These are phyloP conservation scores for Hirsutella rhossiliensis DNA, from an alignment of 2,329 filamentous ascomycete species.

Conservation along the genomic window DNA sequence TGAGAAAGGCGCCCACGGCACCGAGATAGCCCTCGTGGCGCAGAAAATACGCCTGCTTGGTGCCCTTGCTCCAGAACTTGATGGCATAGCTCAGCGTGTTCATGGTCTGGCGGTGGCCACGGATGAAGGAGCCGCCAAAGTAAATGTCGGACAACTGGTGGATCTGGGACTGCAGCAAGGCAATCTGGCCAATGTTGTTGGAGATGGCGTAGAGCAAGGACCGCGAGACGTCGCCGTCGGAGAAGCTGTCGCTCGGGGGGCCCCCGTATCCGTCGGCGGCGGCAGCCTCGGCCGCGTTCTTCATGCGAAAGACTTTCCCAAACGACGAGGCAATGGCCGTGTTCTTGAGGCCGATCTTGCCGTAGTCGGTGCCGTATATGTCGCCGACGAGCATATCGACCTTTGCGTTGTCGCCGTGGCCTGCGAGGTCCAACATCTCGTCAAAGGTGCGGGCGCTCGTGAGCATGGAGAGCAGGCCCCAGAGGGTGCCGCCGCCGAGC, in stretches of 20 bases:
- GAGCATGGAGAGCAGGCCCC: conserved; percentile 83
- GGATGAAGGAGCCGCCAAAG: conserved; percentile 94
- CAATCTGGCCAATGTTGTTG: conserved; percentile 97
- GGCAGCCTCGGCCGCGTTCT: conserved; percentile 71
- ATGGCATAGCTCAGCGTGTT: conserved; percentile 95
- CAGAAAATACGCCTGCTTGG: conserved; percentile 91
- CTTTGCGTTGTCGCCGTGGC: conserved; percentile 78
- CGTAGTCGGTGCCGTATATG: conserved; percentile 93
- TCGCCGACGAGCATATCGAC: conserved; percentile 97
- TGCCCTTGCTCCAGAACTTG: conserved; percentile 90
- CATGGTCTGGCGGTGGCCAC: conserved; percentile 94
- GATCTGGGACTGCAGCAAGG: conserved; percentile 93
- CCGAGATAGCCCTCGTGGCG: conserved; percentile 94
- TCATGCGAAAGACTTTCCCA: conserved; percentile 92
- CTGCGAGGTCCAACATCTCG: conserved; percentile 89
- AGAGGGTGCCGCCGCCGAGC: conserved; percentile 91
- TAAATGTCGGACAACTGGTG: conserved; percentile 88
- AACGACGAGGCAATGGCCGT: conserved; percentile 94
- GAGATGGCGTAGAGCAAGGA: conserved; percentile 90
- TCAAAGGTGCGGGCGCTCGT: conserved; percentile 95
- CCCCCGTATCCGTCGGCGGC: conserved; percentile 63
- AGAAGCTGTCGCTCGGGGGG: conserved; percentile 43
- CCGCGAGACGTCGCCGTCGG: conserved; percentile 73
- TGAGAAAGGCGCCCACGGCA: conserved; percentile 86
- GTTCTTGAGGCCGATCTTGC: conserved; percentile 91